These are phyloP conservation scores for Phaeosphaeria sp. DNA, from an alignment of 2,329 filamentous ascomycete genomes.

Conservation along the genomic window DNA sequence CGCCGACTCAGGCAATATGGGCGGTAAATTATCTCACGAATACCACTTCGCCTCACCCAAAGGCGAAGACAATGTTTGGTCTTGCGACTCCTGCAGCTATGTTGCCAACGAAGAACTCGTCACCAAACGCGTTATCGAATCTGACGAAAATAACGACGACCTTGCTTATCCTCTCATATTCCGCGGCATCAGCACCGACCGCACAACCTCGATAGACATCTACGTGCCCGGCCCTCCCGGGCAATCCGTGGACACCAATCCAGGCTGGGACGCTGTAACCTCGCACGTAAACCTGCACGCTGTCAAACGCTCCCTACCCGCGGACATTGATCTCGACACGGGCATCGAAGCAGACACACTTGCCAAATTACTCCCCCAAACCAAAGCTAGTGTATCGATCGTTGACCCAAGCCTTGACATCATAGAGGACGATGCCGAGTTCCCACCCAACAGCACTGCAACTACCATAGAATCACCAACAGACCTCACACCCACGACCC, in stretches of 20 bases:
- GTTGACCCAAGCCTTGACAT: neutral
- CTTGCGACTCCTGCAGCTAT: constrained; percentile 75
- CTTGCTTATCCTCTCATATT: constrained; percentile 52
- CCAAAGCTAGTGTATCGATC: constrained; percentile 6
- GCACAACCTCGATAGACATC: constrained; percentile 70
- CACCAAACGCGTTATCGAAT: constrained; percentile 39
- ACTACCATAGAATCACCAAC: neutral
- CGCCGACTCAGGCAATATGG: constrained; percentile 96
- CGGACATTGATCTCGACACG: constrained; percentile 71
- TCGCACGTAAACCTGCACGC: constrained; percentile 64
- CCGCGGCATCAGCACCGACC: constrained; percentile 72
- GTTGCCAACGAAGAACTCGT: constrained; percentile 90
- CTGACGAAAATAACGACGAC: constrained; percentile 26
- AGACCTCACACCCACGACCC: constrained; percentile 48
- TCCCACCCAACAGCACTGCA: constrained; percentile 4
- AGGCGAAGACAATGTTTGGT: constrained; percentile 86
- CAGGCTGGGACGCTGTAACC: constrained; percentile 24
- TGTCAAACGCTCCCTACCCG: constrained; percentile 63
- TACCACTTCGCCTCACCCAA: constrained; percentile 82
- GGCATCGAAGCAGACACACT: constrained; percentile 61
- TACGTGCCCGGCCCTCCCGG: constrained; percentile 21
- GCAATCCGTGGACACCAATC: neutral
- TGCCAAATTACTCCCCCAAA: constrained; percentile 23
- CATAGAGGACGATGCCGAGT: neutral
- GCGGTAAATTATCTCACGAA: constrained; percentile 90